A percentile compares a stretch with the other conserved stretches of the same genome.
Evolutionary conservation across 2,329 filamentous ascomycete genomes (phyloP).

Genomic region (Talaromyces sp.): DNA sequence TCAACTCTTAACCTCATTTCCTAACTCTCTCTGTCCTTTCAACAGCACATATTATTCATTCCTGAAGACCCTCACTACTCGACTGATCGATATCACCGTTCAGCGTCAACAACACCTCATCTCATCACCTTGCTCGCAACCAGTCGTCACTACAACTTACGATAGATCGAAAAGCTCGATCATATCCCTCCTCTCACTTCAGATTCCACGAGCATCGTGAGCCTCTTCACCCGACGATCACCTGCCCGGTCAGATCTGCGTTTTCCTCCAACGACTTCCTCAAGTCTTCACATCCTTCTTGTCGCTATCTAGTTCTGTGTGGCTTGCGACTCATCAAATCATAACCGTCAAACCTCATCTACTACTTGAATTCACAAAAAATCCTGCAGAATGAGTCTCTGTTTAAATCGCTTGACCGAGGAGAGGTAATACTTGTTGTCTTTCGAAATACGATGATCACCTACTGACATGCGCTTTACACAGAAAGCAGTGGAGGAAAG

Average conservation of each 20-base stretch:
- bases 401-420: constrained; percentile 20
- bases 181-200: background rate
- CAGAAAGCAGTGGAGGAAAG: constrained; percentile 94
- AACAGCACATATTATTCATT: background rate
- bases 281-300: background rate
- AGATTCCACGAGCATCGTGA: background rate
- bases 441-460: background rate
- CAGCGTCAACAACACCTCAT: background rate
- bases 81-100: background rate
- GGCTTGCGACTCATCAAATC: background rate
- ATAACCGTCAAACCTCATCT: background rate
- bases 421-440: constrained; percentile 13
- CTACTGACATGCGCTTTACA: background rate
- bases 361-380: background rate
- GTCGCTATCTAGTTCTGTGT: background rate
- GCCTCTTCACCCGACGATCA: background rate
- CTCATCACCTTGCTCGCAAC: background rate
- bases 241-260: background rate
- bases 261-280: background rate
- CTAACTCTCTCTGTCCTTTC: background rate
- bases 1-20: background rate
- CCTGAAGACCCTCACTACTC: background rate
- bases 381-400: constrained; percentile 15
- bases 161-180: background rate
- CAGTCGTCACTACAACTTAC: background rate